phyloP scores from a whole-genome alignment of 352 stramenopile species.

The Blastocystis sp. region DNA sequence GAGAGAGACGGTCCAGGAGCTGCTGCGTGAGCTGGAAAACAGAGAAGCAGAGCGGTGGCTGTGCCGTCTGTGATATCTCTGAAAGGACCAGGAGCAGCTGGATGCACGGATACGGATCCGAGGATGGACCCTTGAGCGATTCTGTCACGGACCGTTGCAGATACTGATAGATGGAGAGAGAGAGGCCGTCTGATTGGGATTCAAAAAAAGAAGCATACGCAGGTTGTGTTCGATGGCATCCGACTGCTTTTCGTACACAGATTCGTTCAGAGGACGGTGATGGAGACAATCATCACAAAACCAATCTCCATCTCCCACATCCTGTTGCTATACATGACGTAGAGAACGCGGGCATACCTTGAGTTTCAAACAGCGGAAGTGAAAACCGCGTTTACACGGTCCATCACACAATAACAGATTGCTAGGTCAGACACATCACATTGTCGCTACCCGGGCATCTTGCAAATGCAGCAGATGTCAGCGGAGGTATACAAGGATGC shows the following conservation, averaged over 20 bases:
- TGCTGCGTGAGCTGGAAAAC: slow-evolving; percentile 18
- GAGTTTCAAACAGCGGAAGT: slow-evolving; percentile 47
- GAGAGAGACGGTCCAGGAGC: neutral
- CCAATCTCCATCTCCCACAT: slow-evolving; percentile 43
- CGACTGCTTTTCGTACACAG: slow-evolving; percentile 10
- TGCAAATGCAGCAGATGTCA: slow-evolving; percentile 40
- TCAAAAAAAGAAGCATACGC: neutral
- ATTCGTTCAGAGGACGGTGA: neutral
- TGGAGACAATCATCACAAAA: slow-evolving; percentile 45
- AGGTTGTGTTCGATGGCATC: neutral
- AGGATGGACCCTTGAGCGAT: neutral
- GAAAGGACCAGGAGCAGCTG: slow-evolving; percentile 4
- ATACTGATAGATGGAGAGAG: neutral
- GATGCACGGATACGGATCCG: neutral
- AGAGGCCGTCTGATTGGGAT: neutral
- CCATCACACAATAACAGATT: slow-evolving; percentile 52
- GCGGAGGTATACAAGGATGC: neutral
- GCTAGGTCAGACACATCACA: neutral
- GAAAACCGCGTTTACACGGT: slow-evolving; percentile 28
- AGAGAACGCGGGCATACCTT: neutral
- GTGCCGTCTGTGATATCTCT: slow-evolving; percentile 19
- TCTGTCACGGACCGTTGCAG: neutral
- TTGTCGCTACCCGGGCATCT: slow-evolving; percentile 4
- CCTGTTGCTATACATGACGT: neutral
- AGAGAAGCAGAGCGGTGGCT: slow-evolving; percentile 12